Evolutionary conservation across 2,329 filamentous ascomycete genomes (phyloP), one percentile per base, ranked within the genome.

Genomic region (Chlorencoelia australis): DNA sequence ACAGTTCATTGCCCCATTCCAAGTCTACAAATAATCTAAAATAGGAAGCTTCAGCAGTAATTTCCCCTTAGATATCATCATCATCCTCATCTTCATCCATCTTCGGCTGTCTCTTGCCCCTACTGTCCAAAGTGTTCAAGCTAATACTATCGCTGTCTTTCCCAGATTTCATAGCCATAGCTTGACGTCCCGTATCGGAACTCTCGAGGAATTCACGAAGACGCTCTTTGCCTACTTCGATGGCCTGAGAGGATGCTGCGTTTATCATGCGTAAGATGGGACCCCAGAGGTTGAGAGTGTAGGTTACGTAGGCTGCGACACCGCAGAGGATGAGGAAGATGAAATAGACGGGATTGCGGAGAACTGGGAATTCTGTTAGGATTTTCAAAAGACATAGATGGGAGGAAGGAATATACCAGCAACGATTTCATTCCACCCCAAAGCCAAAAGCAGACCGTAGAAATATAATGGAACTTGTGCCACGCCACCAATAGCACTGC

Each of bases 371-470:
- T 13, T 7, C 24, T 30, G 27, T 50, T 43, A 49, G 42, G 22
- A 20, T 22, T 17, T 10, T 17, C 24, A 26, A 15, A 13, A 33
- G n/a, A 20, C 7, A 10, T 19, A 28, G 21, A 14, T 14, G 9
- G 30, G 17, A 11, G 33, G 35, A 39, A 22, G 43, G 28, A 31
- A 60, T 82, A 70, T 71, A 94, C 88, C 86, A 54, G 88, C 84
- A 48, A 94, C 67, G 45, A 98, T 88, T 63, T 98, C 91, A 61
- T 98, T 98, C 91, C 91, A 98, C n/a, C 91, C 91, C 32, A 98
- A 69, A 15, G 86, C 84, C 46, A 98, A 66, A 39, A 98, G 68
- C 39, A 96, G 60, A 27, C 77, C 85, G 53, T 95, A 98, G 61
- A 98, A 95, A 62, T 95, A 96, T 43, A 94, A 64, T 5, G 91